phyloP scores from a whole-genome alignment of 768 basidiomycete genomes.

The Punctularia strigosozonata region DNA sequence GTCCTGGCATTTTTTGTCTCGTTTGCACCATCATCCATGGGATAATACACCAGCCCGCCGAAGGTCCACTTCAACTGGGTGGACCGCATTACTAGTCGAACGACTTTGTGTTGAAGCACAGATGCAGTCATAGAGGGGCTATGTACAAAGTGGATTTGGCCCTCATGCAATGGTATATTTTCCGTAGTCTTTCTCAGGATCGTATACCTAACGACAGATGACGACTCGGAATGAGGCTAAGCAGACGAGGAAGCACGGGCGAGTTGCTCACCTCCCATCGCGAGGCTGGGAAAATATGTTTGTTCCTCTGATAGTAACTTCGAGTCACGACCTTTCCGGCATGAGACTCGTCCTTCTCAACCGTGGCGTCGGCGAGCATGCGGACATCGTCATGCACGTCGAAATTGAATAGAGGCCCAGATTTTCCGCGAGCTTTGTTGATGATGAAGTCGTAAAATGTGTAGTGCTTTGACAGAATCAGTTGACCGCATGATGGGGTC shows the following conservation, averaged over 20 bases:
- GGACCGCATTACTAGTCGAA: not conserved
- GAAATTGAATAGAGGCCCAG: constrained; percentile 95
- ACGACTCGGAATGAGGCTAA: constrained; percentile 2
- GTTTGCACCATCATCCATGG: not conserved
- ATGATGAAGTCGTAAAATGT: constrained; percentile 98
- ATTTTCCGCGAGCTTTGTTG: constrained; percentile 97
- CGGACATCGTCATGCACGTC: constrained; percentile 99
- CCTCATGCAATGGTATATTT: constrained; percentile 67
- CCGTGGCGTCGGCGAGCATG: constrained; percentile 84
- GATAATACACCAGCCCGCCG: not conserved
- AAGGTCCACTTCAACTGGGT: not conserved
- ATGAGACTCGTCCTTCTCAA: constrained; percentile 97
- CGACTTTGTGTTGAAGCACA: not conserved
- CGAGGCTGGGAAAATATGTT: constrained; percentile 95
- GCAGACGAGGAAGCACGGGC: not conserved
- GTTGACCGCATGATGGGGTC: not conserved
- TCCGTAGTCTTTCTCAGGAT: constrained; percentile 89
- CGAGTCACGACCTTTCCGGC: constrained; percentile 98
- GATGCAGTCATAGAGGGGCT: not conserved
- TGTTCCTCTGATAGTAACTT: constrained; percentile 91
- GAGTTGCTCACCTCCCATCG: constrained; percentile 77
- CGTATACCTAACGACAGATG: constrained; percentile 52
- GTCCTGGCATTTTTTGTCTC: constrained; percentile 43
- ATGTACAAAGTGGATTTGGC: not conserved
- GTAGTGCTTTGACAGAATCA: constrained; percentile 52